These are phyloP conservation scores for Harringtonia aguacate DNA, from an alignment of 2,329 filamentous ascomycete species.

Conservation along the genomic window DNA sequence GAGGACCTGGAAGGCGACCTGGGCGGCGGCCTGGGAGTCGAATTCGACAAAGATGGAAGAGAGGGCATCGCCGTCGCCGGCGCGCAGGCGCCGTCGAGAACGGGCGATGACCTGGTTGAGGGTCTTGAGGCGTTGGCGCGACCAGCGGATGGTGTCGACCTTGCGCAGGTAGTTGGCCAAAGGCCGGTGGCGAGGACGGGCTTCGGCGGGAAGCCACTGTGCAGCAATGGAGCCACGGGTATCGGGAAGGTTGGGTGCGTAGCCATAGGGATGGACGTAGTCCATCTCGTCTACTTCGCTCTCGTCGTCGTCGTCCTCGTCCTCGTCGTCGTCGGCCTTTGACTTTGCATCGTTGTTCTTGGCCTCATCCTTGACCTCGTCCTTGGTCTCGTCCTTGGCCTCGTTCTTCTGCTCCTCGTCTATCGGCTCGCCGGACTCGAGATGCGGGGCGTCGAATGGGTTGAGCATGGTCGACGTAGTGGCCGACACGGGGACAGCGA, in stretches of 20 bases:
- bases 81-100: slow-evolving; percentile 46
- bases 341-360: background rate
- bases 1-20: slow-evolving; percentile 72
- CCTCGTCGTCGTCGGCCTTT: background rate
- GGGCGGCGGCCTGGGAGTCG: slow-evolving; percentile 68
- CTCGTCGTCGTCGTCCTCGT: slow-evolving; percentile 32
- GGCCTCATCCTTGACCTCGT: background rate
- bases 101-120: slow-evolving; percentile 27
- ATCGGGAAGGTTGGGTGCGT: slow-evolving; percentile 17
- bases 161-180: slow-evolving; percentile 56
- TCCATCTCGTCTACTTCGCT: slow-evolving; percentile 41
- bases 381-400: background rate
- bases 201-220: slow-evolving; percentile 55
- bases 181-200: slow-evolving; percentile 60
- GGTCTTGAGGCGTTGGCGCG: slow-evolving; percentile 50
- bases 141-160: slow-evolving; percentile 85
- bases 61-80: slow-evolving; percentile 52
- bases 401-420: background rate
- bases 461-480: background rate
- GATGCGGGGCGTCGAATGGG: too few relatives aligned
- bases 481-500: background rate
- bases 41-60: slow-evolving; percentile 92
- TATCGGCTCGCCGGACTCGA: background rate
- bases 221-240: slow-evolving; percentile 45
- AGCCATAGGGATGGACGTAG: slow-evolving; percentile 22